phyloP scores from a whole-genome alignment of 306 rosid species.

The Alnus glutinosa region DNA sequence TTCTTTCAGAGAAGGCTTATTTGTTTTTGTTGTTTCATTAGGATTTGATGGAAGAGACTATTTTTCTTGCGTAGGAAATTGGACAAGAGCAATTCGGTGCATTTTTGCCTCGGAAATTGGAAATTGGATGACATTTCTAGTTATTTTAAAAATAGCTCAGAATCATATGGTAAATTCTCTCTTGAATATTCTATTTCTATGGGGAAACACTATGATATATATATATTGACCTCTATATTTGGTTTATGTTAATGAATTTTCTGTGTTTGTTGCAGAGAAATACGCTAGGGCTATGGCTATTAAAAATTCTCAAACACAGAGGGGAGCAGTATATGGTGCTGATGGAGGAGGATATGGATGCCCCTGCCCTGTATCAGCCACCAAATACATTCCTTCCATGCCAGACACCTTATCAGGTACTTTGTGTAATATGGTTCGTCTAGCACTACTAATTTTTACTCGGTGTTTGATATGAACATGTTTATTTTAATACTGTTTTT shows the following conservation, averaged over 20 bases:
- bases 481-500: too few relatives aligned
- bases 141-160: too few relatives aligned
- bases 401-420: slow-evolving; percentile 67
- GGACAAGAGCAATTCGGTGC: slow-evolving; percentile 24
- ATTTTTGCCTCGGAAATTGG: slow-evolving; percentile 73
- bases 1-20: slow-evolving; percentile 7
- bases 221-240: too few relatives aligned
- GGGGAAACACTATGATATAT: not conserved
- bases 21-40: slow-evolving; percentile 20
- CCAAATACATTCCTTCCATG: slow-evolving; percentile 67
- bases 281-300: too few relatives aligned
- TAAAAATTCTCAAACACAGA: too few relatives aligned
- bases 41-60: slow-evolving; percentile 98
- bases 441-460: not conserved
- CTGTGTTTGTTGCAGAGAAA: too few relatives aligned
- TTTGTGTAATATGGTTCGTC: not conserved
- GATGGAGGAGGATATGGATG: slow-evolving; percentile 44
- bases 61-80: slow-evolving; percentile 86
- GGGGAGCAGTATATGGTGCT: not conserved
- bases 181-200: not conserved
- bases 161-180: not conserved
- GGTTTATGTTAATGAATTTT: too few relatives aligned
- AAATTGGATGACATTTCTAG: slow-evolving; percentile 35
- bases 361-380: slow-evolving; percentile 52
- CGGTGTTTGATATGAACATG: not conserved